Percentiles rank a stretch among this genome's conserved stretches.
These are phyloP conservation scores for Saccharomycopsis hybrid DNA, from an alignment of 1,139 yeast species.

Conservation along the genomic window DNA sequence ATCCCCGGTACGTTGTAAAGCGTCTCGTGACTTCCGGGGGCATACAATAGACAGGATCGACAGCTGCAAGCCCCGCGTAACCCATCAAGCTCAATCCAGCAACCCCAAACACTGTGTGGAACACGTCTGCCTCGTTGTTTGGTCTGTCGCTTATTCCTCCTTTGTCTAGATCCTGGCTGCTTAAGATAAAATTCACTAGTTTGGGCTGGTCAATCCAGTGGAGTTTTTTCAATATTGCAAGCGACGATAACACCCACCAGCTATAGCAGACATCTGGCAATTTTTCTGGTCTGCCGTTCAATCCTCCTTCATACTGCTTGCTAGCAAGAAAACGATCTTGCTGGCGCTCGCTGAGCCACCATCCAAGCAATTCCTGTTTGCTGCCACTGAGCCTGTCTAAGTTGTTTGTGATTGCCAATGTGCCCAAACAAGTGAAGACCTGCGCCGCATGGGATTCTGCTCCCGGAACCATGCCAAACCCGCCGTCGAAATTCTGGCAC, in stretches of 20 bases:
- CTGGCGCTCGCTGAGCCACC: constrained; percentile 93
- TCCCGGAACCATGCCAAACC: constrained; percentile 90
- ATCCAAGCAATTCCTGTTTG: constrained; percentile 37
- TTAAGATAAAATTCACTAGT: constrained; percentile 58
- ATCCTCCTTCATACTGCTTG: constrained; percentile 55
- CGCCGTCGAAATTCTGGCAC: constrained; percentile 93
- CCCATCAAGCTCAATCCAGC: constrained; percentile 80
- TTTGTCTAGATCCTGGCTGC: constrained; percentile 65
- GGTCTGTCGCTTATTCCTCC: constrained; percentile 95
- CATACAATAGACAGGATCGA: constrained; percentile 87
- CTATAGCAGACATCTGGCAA: constrained; percentile 94
- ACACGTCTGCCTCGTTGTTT: constrained; percentile 87
- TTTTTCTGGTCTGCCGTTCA: constrained; percentile 95
- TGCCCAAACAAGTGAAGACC: constrained; percentile 79
- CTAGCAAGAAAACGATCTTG: constrained; percentile 34
- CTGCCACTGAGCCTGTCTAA: constrained; percentile 41
- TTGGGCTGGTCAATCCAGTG: constrained; percentile 69
- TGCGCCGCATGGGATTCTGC: constrained; percentile 96
- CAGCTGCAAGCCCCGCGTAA: constrained; percentile 38
- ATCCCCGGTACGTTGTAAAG: constrained; percentile 31
- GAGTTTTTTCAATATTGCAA: constrained; percentile 58
- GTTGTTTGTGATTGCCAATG: constrained; percentile 63
- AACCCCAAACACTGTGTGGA: constrained; percentile 85
- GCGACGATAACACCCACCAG: constrained; percentile 93
- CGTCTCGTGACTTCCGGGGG: constrained; percentile 43